Percentiles rank a stretch among this genome's conserved stretches.
Conservation (phyloP, 306 rosid species). For the Argentina anserina region DNA sequence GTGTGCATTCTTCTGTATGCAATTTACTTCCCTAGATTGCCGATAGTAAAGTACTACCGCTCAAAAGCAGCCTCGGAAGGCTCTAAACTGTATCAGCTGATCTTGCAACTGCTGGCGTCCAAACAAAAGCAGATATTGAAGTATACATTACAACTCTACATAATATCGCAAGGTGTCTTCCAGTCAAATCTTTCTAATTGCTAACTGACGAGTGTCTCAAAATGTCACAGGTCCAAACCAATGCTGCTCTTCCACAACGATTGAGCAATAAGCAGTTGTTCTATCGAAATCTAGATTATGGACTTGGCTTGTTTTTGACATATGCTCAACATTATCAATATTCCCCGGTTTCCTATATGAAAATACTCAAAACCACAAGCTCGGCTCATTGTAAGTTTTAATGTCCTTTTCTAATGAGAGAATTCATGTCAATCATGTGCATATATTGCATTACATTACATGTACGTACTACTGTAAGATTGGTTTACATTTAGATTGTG, state of each 20-base stretch:
- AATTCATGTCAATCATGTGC: too few species aligned
- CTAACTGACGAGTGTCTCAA: not conserved
- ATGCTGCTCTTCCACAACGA: constrained; percentile 26
- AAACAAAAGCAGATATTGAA: constrained; percentile 28
- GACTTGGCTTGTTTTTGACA: constrained; percentile 48
- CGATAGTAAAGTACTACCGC: constrained; percentile 74
- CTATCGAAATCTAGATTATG: constrained; percentile 40
- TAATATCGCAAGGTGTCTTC: not conserved
- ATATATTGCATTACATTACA: not conserved
- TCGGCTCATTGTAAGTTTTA: constrained; percentile 64
- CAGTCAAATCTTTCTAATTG: not conserved
- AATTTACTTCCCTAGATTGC: constrained; percentile 56
- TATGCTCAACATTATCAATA: constrained; percentile 63
- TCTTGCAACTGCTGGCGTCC: constrained; percentile 74
- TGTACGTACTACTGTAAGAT: not conserved
- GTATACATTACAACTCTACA: constrained; percentile 27
- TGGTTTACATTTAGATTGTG: not conserved
- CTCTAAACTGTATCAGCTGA: constrained; percentile 77
- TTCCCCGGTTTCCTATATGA: constrained; percentile 83
- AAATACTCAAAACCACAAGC: constrained; percentile 67
- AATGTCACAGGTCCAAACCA: constrained; percentile 35
- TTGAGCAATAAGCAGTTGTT: constrained; percentile 53
- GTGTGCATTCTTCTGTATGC: constrained; percentile 68
- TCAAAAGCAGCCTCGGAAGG: constrained; percentile 76
- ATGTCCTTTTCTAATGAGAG: not conserved